phyloP scores from a whole-genome alignment of 177 flowering plant genomes.

The Vitis hybrid region DNA sequence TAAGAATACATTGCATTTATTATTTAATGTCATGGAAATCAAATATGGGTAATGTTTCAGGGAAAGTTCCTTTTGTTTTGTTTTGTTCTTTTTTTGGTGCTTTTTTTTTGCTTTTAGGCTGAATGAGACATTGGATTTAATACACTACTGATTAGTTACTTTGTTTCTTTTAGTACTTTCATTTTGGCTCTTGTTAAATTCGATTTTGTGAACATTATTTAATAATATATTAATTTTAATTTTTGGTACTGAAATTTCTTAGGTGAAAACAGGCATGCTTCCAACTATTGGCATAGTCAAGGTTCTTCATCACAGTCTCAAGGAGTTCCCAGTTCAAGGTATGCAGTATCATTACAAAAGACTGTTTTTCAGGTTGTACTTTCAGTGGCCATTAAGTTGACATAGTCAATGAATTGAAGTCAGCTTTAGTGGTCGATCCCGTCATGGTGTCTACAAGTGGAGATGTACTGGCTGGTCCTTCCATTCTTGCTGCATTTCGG shows the following conservation, averaged over 20 bases:
- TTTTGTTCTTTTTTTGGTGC: too few species aligned
- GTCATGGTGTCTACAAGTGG: constrained; percentile 99
- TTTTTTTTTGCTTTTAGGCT: background rate
- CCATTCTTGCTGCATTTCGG: constrained; percentile 61
- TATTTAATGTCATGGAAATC: too few species aligned
- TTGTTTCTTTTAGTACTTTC: too few species aligned
- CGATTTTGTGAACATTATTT: background rate
- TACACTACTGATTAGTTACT: too few species aligned
- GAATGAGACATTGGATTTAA: too few species aligned
- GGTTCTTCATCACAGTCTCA: constrained; percentile 50
- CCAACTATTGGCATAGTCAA: constrained; percentile 74
- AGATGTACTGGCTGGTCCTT: constrained; percentile 77
- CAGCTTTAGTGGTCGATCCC: constrained; percentile 98
- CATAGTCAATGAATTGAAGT: constrained; percentile 38
- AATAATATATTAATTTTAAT: background rate
- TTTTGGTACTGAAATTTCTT: constrained; percentile 11
- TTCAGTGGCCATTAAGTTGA: constrained; percentile 20
- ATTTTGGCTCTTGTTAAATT: background rate
- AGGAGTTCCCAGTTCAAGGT: constrained; percentile 76
- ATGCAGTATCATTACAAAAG: constrained; percentile 7
- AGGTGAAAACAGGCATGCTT: constrained; percentile 99
- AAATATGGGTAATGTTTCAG: too few species aligned
- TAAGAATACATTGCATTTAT: too few species aligned
- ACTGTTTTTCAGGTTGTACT: background rate
- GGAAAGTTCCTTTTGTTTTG: too few species aligned